These are phyloP conservation scores for Abortiporus biennis DNA, from an alignment of 1,284 basidiomycete species.

Conservation along the genomic window DNA sequence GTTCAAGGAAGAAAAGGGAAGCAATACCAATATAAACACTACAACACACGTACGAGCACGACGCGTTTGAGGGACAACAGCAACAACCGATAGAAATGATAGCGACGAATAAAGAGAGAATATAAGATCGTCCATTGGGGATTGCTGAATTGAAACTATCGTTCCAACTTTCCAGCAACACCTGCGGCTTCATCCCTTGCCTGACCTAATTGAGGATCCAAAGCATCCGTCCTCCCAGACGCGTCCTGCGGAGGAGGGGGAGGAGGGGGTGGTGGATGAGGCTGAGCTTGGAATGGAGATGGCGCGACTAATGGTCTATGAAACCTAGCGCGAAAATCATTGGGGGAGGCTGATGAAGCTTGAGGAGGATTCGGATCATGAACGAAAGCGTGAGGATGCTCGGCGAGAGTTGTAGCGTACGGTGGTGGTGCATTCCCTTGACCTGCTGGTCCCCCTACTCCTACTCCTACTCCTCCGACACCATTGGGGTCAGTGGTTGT, in stretches of 20 bases:
- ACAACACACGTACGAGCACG: too few species aligned
- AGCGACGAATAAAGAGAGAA: too few species aligned
- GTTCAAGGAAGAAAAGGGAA: too few species aligned
- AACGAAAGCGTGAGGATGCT: conserved; percentile 16
- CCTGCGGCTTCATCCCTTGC: conserved; percentile 31
- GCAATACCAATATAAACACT: too few species aligned
- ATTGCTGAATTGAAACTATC: too few species aligned
- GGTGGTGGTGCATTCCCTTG: conserved; percentile 32
- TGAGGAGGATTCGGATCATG: conserved; percentile 21
- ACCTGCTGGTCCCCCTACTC: conserved; percentile 61
- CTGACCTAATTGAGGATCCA: conserved; percentile 30
- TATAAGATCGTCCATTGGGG: too few species aligned
- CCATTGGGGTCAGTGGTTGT: background rate
- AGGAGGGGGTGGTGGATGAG: conserved; percentile 17
- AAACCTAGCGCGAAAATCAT: conserved; percentile 67
- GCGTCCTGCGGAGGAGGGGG: conserved; percentile 25
- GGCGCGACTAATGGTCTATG: conserved; percentile 59
- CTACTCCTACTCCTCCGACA: conserved; percentile 45
- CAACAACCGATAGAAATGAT: too few species aligned
- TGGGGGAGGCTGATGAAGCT: conserved; percentile 29
- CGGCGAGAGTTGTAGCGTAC: conserved; percentile 16
- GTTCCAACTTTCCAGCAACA: conserved; percentile 23
- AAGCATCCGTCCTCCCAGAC: conserved; percentile 8
- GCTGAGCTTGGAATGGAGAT: conserved; percentile 48
- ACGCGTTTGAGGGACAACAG: too few species aligned